These are phyloP conservation scores for Neoscytalidium dimidiatum DNA, from an alignment of 2,329 filamentous ascomycete species.

Conservation along the genomic window DNA sequence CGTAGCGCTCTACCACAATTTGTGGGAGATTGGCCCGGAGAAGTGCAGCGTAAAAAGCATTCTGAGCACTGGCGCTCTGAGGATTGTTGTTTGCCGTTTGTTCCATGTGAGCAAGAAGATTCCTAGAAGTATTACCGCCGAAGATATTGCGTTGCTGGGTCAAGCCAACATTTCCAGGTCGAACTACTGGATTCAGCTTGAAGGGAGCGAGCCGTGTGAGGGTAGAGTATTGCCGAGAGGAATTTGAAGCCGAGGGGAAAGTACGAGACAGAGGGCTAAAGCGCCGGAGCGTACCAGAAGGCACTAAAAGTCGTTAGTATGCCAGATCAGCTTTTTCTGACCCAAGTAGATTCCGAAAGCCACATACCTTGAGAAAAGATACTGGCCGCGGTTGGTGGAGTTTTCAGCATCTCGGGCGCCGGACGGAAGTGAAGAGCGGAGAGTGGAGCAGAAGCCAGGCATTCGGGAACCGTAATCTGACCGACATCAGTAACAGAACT, in stretches of 20 bases:
- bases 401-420: slow-evolving; percentile 13
- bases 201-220: slow-evolving; percentile 37
- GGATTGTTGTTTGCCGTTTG: slow-evolving; percentile 93
- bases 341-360: background rate
- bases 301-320: background rate
- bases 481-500: background rate
- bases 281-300: background rate
- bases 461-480: slow-evolving; percentile 3
- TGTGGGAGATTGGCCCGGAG: slow-evolving; percentile 91
- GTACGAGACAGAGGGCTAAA: slow-evolving; percentile 6
- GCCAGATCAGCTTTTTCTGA: background rate
- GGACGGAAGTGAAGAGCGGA: slow-evolving; percentile 24
- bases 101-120: slow-evolving; percentile 79
- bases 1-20: slow-evolving; percentile 87
- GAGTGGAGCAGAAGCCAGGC: slow-evolving; percentile 1
- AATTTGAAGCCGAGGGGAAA: slow-evolving; percentile 9
- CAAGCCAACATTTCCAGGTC: slow-evolving; percentile 37
- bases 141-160: slow-evolving; percentile 48
- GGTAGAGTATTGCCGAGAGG: slow-evolving; percentile 42
- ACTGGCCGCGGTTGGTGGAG: slow-evolving; percentile 8
- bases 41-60: slow-evolving; percentile 89
- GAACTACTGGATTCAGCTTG: slow-evolving; percentile 32
- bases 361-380: slow-evolving; percentile 16
- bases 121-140: slow-evolving; percentile 49
- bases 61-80: slow-evolving; percentile 81